Conservation (phyloP, 768 basidiomycete species). For the Agaricus blazei region DNA sequence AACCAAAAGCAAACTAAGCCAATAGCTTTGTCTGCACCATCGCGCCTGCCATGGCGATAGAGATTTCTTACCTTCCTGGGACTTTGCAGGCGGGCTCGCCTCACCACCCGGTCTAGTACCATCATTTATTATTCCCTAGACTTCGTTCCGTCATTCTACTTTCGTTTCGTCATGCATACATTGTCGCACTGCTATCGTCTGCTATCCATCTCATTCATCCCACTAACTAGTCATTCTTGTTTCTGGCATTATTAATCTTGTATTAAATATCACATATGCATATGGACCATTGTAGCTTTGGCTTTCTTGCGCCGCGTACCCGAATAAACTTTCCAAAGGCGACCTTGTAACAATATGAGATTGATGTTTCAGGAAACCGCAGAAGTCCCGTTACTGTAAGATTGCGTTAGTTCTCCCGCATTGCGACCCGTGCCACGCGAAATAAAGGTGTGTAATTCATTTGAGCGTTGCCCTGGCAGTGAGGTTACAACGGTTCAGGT, state of each 20-base stretch:
- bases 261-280: neutral
- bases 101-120: neutral
- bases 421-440: conserved; percentile 5
- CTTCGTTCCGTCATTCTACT: neutral
- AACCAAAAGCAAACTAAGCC: conserved; percentile 8
- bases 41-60: neutral
- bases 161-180: conserved; percentile 2
- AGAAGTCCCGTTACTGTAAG: no score
- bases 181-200: neutral
- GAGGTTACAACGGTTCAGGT: no score
- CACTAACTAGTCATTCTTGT: neutral
- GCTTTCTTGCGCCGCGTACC: no score
- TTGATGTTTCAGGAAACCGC: no score
- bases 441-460: conserved; percentile 3
- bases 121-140: neutral
- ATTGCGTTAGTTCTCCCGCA: no score
- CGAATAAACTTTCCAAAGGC: no score
- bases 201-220: neutral
- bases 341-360: no score
- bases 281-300: no score
- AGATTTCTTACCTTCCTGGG: conserved; percentile 7
- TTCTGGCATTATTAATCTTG: neutral
- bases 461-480: no score
- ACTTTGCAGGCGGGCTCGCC: conserved; percentile 5
- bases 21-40: neutral